Evolutionary conservation across 352 stramenopile genomes (phyloP), one percentile per base, ranked within the genome.

Genomic region (Phytophthora syringae): DNA sequence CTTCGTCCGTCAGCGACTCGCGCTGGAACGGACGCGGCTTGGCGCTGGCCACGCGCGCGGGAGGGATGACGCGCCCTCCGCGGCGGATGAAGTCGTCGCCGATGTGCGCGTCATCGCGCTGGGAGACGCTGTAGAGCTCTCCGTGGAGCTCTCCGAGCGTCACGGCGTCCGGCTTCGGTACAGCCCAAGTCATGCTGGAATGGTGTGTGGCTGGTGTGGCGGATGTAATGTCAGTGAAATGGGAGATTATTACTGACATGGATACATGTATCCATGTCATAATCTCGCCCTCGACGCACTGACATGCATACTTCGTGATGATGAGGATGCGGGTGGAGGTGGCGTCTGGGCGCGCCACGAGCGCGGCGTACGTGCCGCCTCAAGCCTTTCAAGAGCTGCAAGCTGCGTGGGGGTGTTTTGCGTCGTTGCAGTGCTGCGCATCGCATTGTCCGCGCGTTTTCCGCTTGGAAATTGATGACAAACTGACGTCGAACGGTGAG

Each of bases 111-210:
- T 88, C 72, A 48, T 92, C 82, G 13, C 75, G 66, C 12, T 80
- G 72, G 2, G 79, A 80, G 18, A 92, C 79, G 62, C 81, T 91
- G 66, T 89, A 86, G 34, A 94, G 73, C 73, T 92, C 84, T 30
- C 84, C 80, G 53, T 80, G 64, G 44, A 91, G 77, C 70, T 94
- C 86, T 10, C 86, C 86, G 16, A 94, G 73, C 66, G 86, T 92
- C 77, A 92, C 84, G 45, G 85, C 77, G 52, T 90, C 81, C 24
- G 54, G 51, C n/a, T 70, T 77, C 18, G 85, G 85, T 52, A 90
- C 71, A 9, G 80, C 60, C 85, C 85, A 93, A 60, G 75, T 77
- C 80, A 90, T 90, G 15, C 9, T 32, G 2, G 6, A 24, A 45
- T 36, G 28, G 40, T 44, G 49, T 53, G 5, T n/a, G 18, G 44